Conservation (phyloP, 805 yeast genomes). For the Candida argentea region DNA sequence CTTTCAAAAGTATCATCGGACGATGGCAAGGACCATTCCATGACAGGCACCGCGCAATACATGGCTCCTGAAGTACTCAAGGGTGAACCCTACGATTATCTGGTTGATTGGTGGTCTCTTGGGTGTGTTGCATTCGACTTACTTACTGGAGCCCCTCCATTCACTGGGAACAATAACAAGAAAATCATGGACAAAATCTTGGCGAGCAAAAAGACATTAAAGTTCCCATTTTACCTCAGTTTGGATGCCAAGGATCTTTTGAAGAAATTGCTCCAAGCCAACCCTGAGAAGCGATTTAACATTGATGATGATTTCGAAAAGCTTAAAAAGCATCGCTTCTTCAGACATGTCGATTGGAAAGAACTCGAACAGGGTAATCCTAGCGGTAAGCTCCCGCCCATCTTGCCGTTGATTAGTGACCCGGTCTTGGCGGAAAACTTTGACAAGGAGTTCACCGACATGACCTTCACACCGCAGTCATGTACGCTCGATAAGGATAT, state of each 20-base stretch:
- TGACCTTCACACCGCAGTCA: slow-evolving; percentile 24
- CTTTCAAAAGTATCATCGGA: slow-evolving; percentile 27
- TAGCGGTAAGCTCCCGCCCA: slow-evolving; percentile 24
- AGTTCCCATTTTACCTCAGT: slow-evolving; percentile 31
- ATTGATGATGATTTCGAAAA: slow-evolving; percentile 26
- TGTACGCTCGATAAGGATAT: slow-evolving; percentile 15
- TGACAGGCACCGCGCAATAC: slow-evolving; percentile 37
- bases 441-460: slow-evolving; percentile 31
- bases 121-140: slow-evolving; percentile 36
- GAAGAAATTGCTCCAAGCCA: slow-evolving; percentile 24
- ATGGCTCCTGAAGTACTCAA: slow-evolving; percentile 39
- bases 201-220: slow-evolving; percentile 19
- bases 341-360: slow-evolving; percentile 28
- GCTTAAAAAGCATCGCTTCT: slow-evolving; percentile 28
- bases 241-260: slow-evolving; percentile 33
- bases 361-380: slow-evolving; percentile 16
- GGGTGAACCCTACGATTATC: slow-evolving; percentile 30
- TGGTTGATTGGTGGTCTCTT: slow-evolving; percentile 40
- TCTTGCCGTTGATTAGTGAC: slow-evolving; percentile 33
- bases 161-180: slow-evolving; percentile 32
- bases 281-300: slow-evolving; percentile 27
- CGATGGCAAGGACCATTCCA: slow-evolving; percentile 13
- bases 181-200: slow-evolving; percentile 30
- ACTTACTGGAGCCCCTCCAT: slow-evolving; percentile 36
- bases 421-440: slow-evolving; percentile 37